These are phyloP conservation scores for Pichia phayaonensis DNA, from an alignment of 805 yeast genomes.

Conservation along the genomic window DNA sequence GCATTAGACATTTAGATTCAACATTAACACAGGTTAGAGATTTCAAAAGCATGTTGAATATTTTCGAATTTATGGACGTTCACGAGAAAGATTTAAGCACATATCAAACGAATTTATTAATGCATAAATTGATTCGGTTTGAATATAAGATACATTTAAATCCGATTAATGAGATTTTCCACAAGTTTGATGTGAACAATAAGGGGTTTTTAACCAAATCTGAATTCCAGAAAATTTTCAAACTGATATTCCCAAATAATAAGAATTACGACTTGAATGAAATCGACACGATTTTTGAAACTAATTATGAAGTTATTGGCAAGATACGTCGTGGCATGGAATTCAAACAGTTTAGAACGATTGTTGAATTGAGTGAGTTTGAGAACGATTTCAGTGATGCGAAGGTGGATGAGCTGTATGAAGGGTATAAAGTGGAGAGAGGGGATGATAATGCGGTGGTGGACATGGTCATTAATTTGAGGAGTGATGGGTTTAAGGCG, in stretches of 20 bases:
- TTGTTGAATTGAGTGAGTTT: constrained; percentile 11
- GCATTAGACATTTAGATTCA: neutral
- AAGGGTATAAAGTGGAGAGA: neutral
- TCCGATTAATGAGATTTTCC: constrained; percentile 30
- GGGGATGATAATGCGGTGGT: neutral
- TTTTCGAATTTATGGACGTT: neutral
- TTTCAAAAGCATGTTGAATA: neutral
- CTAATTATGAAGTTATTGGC: constrained; percentile 10
- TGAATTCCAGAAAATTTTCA: constrained; percentile 38
- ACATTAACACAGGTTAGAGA: constrained; percentile 1
- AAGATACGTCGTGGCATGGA: constrained; percentile 22
- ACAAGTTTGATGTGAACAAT: constrained; percentile 31
- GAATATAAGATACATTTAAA: constrained; percentile 8
- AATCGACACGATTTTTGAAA: constrained; percentile 23
- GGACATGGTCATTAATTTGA: neutral
- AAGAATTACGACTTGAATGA: constrained; percentile 29
- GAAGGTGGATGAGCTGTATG: constrained; percentile 12
- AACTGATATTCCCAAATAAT: constrained; percentile 33
- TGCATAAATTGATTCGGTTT: constrained; percentile 9
- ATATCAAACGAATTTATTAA: constrained; percentile 1
- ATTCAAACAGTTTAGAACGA: constrained; percentile 19
- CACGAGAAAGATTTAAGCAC: neutral
- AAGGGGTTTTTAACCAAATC: constrained; percentile 31
- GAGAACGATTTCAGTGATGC: neutral
- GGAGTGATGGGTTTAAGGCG: constrained; percentile 15